phyloP scores from a whole-genome alignment of 306 rosid genomes.

The Ormosia semicastrata region DNA sequence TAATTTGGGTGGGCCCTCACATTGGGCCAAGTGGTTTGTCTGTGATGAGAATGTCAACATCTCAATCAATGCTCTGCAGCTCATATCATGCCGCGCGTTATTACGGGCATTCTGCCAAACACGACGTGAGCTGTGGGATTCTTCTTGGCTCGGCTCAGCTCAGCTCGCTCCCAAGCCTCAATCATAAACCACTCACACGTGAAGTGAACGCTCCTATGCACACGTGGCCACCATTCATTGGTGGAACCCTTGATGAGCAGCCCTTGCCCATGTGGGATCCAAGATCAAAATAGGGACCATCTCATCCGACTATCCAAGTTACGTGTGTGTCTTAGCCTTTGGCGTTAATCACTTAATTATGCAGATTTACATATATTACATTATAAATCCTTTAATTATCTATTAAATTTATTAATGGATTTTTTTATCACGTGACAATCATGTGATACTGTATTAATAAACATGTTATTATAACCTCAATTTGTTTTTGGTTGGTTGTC shows the following conservation, averaged over 20 bases:
- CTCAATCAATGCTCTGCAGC: constrained; percentile 31
- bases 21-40: constrained; percentile 34
- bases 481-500: background rate
- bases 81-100: constrained; percentile 14
- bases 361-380: background rate
- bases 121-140: constrained; percentile 22
- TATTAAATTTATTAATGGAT: background rate
- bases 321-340: background rate
- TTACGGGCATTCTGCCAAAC: constrained; percentile 29
- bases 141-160: background rate
- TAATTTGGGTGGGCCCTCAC: constrained; percentile 24
- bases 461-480: background rate
- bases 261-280: background rate
- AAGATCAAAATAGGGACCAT: constrained; percentile 48
- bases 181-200: constrained; percentile 52
- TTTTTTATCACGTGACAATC: constrained; percentile 15
- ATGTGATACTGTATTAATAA: background rate
- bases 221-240: constrained; percentile 44
- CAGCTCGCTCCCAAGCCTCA: background rate
- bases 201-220: constrained; percentile 27
- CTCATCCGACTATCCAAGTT: background rate
- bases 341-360: background rate
- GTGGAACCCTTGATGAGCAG: background rate
- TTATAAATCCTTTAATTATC: background rate
- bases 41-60: constrained; percentile 43